phyloP scores from a whole-genome alignment of 2,329 filamentous ascomycete genomes.

The Colletotrichum scovillei region DNA sequence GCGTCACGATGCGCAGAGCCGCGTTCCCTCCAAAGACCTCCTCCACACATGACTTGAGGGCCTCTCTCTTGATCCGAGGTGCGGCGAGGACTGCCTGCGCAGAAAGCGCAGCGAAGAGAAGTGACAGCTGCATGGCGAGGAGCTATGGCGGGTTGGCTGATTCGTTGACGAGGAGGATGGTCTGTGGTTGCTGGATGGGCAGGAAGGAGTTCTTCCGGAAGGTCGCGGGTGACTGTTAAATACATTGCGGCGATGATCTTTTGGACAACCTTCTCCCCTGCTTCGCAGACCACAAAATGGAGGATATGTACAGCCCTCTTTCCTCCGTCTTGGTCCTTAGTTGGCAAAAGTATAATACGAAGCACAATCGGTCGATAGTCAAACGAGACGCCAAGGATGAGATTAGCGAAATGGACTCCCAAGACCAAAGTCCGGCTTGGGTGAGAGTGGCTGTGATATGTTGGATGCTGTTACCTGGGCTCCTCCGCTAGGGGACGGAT shows the following conservation, averaged over 20 bases:
- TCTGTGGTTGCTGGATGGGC: background rate
- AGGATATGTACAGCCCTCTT: background rate
- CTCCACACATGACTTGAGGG: conserved; percentile 11
- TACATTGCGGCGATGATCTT: conserved; percentile 41
- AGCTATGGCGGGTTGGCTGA: background rate
- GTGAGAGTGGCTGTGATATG: background rate
- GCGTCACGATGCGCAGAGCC: conserved; percentile 9
- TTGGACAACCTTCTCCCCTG: background rate
- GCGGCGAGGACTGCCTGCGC: background rate
- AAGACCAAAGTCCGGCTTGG: background rate
- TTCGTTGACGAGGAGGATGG: background rate
- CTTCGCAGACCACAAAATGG: background rate
- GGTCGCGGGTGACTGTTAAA: conserved; percentile 29
- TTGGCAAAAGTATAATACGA: background rate
- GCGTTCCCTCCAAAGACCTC: conserved; percentile 10
- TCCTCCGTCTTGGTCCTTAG: background rate
- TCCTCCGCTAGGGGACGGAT: background rate
- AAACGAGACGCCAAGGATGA: background rate
- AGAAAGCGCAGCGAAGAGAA: background rate
- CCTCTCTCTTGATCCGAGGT: background rate
- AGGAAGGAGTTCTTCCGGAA: conserved; percentile 36
- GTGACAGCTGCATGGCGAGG: conserved; percentile 1
- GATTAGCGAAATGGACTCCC: background rate
- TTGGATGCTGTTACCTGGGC: background rate
- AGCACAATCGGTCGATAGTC: background rate